Base-by-base conservation (phyloP, 2,329 filamentous ascomycete species). In the Cylindrodendrum hubeiense region DNA sequence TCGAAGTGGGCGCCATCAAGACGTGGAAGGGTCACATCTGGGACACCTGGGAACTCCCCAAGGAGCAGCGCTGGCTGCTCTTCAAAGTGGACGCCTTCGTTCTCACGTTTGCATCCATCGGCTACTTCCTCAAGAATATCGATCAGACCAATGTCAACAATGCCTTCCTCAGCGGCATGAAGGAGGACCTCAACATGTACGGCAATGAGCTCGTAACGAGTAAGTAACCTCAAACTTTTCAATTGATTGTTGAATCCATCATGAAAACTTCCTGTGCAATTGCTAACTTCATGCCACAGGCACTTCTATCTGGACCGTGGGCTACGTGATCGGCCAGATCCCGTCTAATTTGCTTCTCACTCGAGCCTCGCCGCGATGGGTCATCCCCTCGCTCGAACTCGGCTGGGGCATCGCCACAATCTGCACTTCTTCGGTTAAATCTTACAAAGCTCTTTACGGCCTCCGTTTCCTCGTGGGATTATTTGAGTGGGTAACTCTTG, bases 141-240 rank as follows among this genome's bases (percentile, higher is more conserved):
- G 81, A 83, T 47, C 78, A 80, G 33, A 76, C 75, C 6, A 83
- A 83, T 47, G 68, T 83, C 50, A 79, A 78, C 26, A 83, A 83
- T 72, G 80, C 81, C 0, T 73, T 61, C 15, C 49, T 73, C 0
- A 69, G 67, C 43, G 70, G 70, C 3, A 73, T 73, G 71, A 66
- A 73, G 47, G 71, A 73, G 26, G 70, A 73, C 15, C 39, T 73
- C 1, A 37, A 26, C 4, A 67, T 72, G 59, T 65, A 53, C 12
- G 71, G 71, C 2, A 72, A 73, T 19, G 56, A 72, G 10, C 60
- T 73, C n/a, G 70, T 72, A 4, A 72, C 70, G 1, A 72, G 68
- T 72, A 63, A 8, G 70, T 47, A 9, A 17, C 28, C 9, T 4
- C 2, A 13, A n/a, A 7, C 17, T 33, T 28, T 24, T 19, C 30